Evolutionary conservation across 1,284 basidiomycete species (phyloP).

Genomic region (Irpex sp.): DNA sequence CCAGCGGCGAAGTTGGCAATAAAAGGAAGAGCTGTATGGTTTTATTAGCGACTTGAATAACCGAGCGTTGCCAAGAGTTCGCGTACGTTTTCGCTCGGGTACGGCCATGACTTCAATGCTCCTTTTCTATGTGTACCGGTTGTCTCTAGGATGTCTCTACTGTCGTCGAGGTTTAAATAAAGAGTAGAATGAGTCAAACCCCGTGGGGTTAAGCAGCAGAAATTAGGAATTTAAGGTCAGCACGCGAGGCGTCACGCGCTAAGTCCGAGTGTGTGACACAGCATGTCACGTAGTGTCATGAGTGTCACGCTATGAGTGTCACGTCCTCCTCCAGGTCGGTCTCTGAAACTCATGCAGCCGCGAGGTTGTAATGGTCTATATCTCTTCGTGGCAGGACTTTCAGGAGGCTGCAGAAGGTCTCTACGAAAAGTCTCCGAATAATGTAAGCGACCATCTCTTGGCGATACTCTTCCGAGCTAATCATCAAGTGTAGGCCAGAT

Average conservation of each 20-base stretch:
- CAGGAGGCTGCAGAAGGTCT: constrained; percentile 83
- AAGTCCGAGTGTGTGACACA: background rate
- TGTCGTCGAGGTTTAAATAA: background rate
- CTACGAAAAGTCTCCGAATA: constrained; percentile 73
- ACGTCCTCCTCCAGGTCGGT: constrained; percentile 7
- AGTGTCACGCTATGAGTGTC: background rate
- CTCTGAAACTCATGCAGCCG: constrained; percentile 18
- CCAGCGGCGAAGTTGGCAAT: constrained; percentile 31
- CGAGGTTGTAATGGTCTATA: constrained; percentile 57
- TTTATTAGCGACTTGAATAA: background rate
- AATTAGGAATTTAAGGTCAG: background rate
- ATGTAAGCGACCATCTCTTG: constrained; percentile 41
- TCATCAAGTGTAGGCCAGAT: constrained; percentile 60
- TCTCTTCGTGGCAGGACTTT: constrained; percentile 80
- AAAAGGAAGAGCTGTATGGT: constrained; percentile 27
- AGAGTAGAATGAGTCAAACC: background rate
- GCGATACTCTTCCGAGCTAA: too few species aligned
- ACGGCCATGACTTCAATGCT: background rate
- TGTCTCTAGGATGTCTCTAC: background rate
- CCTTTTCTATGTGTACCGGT: background rate
- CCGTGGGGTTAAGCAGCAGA: background rate
- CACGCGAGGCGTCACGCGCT: background rate
- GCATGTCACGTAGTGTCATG: background rate
- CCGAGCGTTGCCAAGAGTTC: constrained; percentile 5
- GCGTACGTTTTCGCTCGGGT: constrained; percentile 11